Conservation (phyloP, 1,284 basidiomycete species). For the Apiotrichum sp. region DNA sequence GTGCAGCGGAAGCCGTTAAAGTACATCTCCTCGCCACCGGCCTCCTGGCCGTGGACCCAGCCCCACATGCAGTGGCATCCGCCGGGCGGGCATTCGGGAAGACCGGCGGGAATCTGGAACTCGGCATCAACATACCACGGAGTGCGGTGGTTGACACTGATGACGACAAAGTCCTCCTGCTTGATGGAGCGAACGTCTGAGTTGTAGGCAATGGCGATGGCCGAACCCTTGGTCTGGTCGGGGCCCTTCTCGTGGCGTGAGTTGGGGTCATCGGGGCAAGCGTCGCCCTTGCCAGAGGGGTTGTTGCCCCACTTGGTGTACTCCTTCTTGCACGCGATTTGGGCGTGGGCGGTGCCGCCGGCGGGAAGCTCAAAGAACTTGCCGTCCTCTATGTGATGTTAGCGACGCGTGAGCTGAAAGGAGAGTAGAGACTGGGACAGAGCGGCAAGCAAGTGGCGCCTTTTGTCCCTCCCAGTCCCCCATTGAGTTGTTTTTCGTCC, state of each 20-base stretch:
- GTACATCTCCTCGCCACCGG: slow-evolving; percentile 34
- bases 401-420: no score
- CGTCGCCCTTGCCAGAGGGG: background rate
- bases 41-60: slow-evolving; percentile 41
- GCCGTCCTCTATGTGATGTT: slow-evolving; percentile 12
- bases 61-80: no score
- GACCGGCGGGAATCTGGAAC: slow-evolving; percentile 58
- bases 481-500: no score
- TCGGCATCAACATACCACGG: slow-evolving; percentile 60
- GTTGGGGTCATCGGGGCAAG: background rate
- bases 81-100: slow-evolving; percentile 55
- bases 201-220: slow-evolving; percentile 63
- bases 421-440: background rate
- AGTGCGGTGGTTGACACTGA: slow-evolving; percentile 65
- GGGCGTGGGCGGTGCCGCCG: slow-evolving; percentile 21
- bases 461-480: background rate
- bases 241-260: background rate
- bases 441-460: background rate
- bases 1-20: slow-evolving; percentile 36
- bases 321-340: slow-evolving; percentile 5
- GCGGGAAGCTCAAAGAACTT: slow-evolving; percentile 39
- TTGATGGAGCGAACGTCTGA: slow-evolving; percentile 52
- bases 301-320: background rate
- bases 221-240: slow-evolving; percentile 7
- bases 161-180: slow-evolving; percentile 62